Evolutionary conservation across 148 eudicot genomes (phyloP), one percentile per base, ranked within the genome.

Genomic region (Rhododendron simsii): DNA sequence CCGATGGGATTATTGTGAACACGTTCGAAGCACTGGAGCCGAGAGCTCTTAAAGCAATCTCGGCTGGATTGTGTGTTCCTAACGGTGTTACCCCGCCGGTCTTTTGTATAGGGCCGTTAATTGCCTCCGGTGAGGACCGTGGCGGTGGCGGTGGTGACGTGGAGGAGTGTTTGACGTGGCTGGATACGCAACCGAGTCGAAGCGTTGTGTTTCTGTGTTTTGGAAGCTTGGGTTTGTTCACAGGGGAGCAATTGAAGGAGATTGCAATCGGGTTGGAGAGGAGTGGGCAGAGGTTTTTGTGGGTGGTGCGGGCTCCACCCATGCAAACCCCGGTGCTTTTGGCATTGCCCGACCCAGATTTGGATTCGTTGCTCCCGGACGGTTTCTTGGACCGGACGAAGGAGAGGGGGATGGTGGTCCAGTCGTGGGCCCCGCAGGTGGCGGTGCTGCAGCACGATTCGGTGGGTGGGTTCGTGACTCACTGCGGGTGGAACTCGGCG

Each of bases 401-500:
- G 35, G 92, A 76, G 28, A 47, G 87, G 44, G 96, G 95, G 0
- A 69, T 90, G 12, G 91, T 92, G 20, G 93, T 87, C 30, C 92
- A 89, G 85, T 89, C 89, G 13, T 94, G 96, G 96, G 95, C 89
- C 2, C 94, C 95, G 0, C 95, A 92, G 57, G 81, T 89, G 71
- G 92, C 44, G 0, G 87, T 91, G 15, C 73, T 94, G 77, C 73
- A 16, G 12, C 96, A 91, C 45, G 88, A 81, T 13, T 86, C 96
- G 0, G 89, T 92, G 4, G 96, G 96, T 7, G 96, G 94, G 18
- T 94, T 94, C 41, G 92, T 92, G 89, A 89, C 91, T 28, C 93
- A 92, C 67, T 94, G 95, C 57, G 95, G 93, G 61, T 93, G 95
- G 95, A 93, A 91, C 88, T 93, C 95, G 87, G 87, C 2, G 11